A percentile compares a stretch with the other conserved stretches of the same genome.
Conservation (phyloP, 768 basidiomycete genomes). For the Kwoniella dejecticola region DNA sequence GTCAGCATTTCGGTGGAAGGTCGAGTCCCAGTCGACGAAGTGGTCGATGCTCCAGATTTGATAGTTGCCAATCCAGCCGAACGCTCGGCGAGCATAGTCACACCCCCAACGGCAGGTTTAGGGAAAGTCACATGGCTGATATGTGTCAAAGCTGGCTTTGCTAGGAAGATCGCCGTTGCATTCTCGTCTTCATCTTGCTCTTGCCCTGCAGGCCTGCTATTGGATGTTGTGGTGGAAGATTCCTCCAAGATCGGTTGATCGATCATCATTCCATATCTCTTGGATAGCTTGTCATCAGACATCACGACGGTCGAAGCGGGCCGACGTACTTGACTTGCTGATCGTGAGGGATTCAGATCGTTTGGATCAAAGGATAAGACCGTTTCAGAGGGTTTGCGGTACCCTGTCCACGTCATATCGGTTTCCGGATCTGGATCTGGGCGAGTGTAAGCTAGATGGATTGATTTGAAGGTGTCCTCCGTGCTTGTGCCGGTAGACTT, state of each 20-base stretch:
- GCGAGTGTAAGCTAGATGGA: slow-evolving; percentile 11
- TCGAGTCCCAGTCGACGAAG: slow-evolving; percentile 20
- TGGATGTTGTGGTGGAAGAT: background rate
- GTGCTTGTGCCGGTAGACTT: slow-evolving; percentile 10
- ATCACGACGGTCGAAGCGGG: slow-evolving; percentile 12
- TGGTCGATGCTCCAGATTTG: slow-evolving; percentile 18
- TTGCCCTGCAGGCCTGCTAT: too few relatives aligned
- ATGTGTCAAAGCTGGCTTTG: slow-evolving; percentile 30
- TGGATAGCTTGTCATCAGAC: background rate
- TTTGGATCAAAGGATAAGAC: slow-evolving; percentile 47
- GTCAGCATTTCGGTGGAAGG: slow-evolving; percentile 24
- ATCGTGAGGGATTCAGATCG: slow-evolving; percentile 53
- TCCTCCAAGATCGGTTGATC: slow-evolving; percentile 28
- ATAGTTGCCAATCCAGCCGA: slow-evolving; percentile 16
- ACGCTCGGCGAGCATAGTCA: slow-evolving; percentile 6
- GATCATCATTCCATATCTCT: slow-evolving; percentile 22
- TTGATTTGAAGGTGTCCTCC: background rate
- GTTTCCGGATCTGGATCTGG: slow-evolving; percentile 10
- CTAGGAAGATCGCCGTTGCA: slow-evolving; percentile 1
- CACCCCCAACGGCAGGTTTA: slow-evolving; percentile 39
- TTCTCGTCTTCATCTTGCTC: background rate
- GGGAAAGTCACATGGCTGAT: slow-evolving; percentile 49
- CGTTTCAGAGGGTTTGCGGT: too few relatives aligned
- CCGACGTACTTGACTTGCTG: slow-evolving; percentile 50
- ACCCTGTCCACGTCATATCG: background rate